A percentile compares a stretch with the other conserved stretches of the same genome.
Conservation (phyloP, 148 eudicot species). For the Cornus controversa region DNA sequence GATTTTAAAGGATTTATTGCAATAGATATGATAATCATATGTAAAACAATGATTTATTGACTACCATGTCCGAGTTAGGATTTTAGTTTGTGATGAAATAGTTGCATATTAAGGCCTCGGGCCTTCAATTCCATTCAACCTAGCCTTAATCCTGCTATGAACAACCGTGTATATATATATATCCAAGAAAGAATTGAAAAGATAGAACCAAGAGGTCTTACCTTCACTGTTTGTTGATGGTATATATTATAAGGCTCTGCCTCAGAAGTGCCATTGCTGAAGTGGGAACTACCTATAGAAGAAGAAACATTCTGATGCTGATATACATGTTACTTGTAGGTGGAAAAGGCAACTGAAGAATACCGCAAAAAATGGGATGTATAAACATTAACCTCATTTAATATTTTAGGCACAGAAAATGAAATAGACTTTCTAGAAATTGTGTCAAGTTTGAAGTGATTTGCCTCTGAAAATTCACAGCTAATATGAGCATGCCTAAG, state of each 20-base stretch:
- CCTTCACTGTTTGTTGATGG: slow-evolving; percentile 40
- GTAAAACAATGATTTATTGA: neutral
- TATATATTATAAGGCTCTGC: slow-evolving; percentile 38
- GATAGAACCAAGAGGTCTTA: slow-evolving; percentile 24
- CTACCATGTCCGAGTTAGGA: neutral
- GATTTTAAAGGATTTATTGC: neutral
- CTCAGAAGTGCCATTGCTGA: slow-evolving; percentile 33
- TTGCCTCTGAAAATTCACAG: neutral
- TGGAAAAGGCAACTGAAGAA: slow-evolving; percentile 2
- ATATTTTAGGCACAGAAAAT: no score
- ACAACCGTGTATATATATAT: neutral
- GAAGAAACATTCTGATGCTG: neutral
- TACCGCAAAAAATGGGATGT: neutral
- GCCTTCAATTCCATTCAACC: neutral
- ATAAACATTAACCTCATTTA: no score
- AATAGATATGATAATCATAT: neutral
- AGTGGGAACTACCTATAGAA: slow-evolving; percentile 50
- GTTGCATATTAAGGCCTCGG: neutral
- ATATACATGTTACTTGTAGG: neutral
- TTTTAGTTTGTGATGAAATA: neutral
- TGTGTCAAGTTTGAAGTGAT: neutral
- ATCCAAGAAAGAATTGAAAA: neutral
- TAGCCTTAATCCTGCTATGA: neutral
- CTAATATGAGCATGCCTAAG: neutral
- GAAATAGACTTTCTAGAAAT: no score